Conservation (phyloP, 169 alveolate genomes). For the Plasmodium chabaudi region DNA sequence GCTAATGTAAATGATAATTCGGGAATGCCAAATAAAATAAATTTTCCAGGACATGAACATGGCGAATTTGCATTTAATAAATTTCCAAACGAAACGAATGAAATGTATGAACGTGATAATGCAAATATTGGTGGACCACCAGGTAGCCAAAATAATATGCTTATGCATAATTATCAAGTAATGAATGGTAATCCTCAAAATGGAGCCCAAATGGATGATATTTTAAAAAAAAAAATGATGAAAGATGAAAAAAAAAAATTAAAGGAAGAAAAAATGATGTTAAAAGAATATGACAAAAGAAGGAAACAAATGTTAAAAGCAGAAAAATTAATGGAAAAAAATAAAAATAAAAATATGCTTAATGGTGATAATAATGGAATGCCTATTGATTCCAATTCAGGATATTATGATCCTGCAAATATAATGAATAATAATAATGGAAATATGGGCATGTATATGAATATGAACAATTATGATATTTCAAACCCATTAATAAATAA, state of each 20-base stretch:
- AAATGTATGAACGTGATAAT: too few species aligned
- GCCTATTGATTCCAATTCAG: background rate
- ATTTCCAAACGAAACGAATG: too few species aligned
- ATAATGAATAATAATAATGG: background rate
- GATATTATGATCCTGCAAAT: background rate
- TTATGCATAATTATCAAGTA: background rate
- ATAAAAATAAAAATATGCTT: constrained; percentile 14
- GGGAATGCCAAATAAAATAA: background rate
- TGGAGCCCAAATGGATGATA: constrained; percentile 17
- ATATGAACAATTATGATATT: background rate
- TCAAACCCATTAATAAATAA: constrained; percentile 18
- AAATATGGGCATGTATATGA: background rate
- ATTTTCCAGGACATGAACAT: too few species aligned
- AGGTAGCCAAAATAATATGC: background rate
- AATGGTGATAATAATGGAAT: background rate
- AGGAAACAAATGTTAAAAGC: constrained; percentile 36
- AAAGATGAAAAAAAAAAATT: constrained; percentile 68
- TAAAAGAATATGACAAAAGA: constrained; percentile 34
- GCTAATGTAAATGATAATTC: background rate
- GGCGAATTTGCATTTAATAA: too few species aligned
- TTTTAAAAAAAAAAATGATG: constrained; percentile 34
- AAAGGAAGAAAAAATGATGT: constrained; percentile 54
- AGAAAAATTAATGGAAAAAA: constrained; percentile 62
- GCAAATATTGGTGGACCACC: too few species aligned
- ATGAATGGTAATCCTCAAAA: background rate